Evolutionary conservation across 768 basidiomycete genomes (phyloP).

Genomic region (Phaeolepiota aurea): DNA sequence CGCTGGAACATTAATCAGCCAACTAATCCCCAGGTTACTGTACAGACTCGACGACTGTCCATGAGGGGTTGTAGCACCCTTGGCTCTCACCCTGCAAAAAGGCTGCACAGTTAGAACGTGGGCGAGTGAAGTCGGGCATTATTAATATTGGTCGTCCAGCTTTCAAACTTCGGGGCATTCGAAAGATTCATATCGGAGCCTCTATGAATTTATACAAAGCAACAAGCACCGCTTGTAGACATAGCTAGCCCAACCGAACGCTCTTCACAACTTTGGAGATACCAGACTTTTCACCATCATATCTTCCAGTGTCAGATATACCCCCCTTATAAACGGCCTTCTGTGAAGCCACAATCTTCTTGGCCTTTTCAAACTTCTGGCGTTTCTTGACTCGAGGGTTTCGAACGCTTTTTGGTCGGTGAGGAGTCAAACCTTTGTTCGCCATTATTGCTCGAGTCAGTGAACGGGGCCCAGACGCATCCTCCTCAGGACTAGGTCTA

Average conservation of each 20-base stretch:
- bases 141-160: not conserved
- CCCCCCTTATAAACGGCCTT: constrained; percentile 93
- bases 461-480: constrained; percentile 66
- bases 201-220: no score
- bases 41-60: no score
- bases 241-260: constrained; percentile 55
- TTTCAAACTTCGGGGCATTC: no score
- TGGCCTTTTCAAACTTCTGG: constrained; percentile 87
- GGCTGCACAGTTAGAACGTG: no score
- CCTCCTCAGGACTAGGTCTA: constrained; percentile 21
- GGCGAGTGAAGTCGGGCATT: not conserved
- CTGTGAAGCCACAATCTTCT: constrained; percentile 85
- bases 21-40: no score
- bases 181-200: no score
- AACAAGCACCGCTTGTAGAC: no score
- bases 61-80: no score
- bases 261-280: constrained; percentile 89
- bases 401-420: constrained; percentile 79
- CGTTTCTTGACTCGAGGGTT: constrained; percentile 99
- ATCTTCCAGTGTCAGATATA: constrained; percentile 56
- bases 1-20: no score
- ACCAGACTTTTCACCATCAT: constrained; percentile 90
- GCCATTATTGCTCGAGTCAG: constrained; percentile 87
- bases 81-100: no score
- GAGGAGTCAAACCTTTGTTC: constrained; percentile 92